Evolutionary conservation across 495 filamentous ascomycete genomes (phyloP), one percentile per base, ranked within the genome.

Genomic region (Recurvomyces mirabilis): DNA sequence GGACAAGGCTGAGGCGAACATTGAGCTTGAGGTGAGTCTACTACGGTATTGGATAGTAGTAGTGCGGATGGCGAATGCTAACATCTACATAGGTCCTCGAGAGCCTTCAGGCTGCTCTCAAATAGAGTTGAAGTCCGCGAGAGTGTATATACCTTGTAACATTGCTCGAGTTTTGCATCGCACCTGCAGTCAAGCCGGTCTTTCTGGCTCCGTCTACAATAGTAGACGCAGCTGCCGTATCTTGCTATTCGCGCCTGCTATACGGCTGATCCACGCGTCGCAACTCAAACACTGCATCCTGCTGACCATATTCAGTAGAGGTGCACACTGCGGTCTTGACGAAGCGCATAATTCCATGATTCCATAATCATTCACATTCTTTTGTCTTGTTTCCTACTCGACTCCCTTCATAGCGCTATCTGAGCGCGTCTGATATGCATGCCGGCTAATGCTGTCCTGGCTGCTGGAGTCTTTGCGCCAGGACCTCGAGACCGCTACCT

Each of bases 1-100:
- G 68, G 91, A 99, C 60, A 84, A 94, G 65, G 88, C 87, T 44
- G 91, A 96, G 77, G 91, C 91, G 45, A 95, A 91, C 75, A 85
- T 96, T 62, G 93, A 99, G 73, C 68, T 99, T 52, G 91, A 96
- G 83, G 91, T 94, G 69, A 50, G 72, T 55, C 3, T 13, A 23
- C 14, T 21, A 10, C 7, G 19, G 9, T 23, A 18, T 38, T 6
- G 11, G 17, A 9, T 40, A n/a, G 10, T 25, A 10, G 5, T 40
- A 2, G 20, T 24, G 30, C 3, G 15, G 14, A 4, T 38, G 26
- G 35, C 5, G 13, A n/a, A 4, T 42, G 30, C 38, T 43, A n/a
- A 43, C 49, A n/a, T 34, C 6, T 25, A 13, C n/a, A 15, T 33
- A 67, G 64, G 64, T 67, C 15, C 46, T 67, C 19, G 65, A 68